Base-by-base conservation (phyloP, 139 green algal genomes). In the Yamagishiella unicocca region DNA sequence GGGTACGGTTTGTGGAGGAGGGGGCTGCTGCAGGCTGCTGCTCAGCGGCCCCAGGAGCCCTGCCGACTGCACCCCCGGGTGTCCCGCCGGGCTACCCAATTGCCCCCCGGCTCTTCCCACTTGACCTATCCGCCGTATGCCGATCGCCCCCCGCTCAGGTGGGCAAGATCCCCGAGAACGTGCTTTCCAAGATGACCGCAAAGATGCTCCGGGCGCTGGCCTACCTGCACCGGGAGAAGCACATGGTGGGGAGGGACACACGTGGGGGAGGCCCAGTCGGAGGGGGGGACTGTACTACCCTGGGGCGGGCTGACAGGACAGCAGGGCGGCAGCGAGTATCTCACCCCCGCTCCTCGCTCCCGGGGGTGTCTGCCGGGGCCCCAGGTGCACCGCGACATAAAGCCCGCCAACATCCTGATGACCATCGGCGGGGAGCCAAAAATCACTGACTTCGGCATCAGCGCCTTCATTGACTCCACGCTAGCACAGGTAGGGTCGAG, bases 381-480 rank as follows among this genome's bases (percentile, higher is more conserved):
- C 3, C 84, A 94, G 93, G 94, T 98, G 45, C 97, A 99, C 90
- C 91, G 97, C 8, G 97, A 99, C 92, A 97, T 99, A 86, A 99
- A 99, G 91, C 88, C 88, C 10, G 95, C 94, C 71, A 99, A 99
- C 91, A 96, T 98, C 43, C 92, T 99, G 25, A 87, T 99, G 55
- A 94, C 93, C 80, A 84, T 92, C 1, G 38, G 82, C 3, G 97
- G 97, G 7, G 90, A 96, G 55, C 92, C 96, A 54, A 99, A 99
- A 89, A 96, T 99, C 38, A 93, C 95, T 14, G 97, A 99, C 92
- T 99, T 99, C 95, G 97, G 97, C 54, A 99, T 99, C 90, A 95
- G 89, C 25, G 93, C 95, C 2, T 96, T 96, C 85, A 93, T 97
- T 21, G 95, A 97, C 85, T 94, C 93, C 89, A 97, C 95, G 1